Evolutionary conservation across 192 early-diverging fungal genomes (phyloP).

Genomic region (Coemansia sp.): DNA sequence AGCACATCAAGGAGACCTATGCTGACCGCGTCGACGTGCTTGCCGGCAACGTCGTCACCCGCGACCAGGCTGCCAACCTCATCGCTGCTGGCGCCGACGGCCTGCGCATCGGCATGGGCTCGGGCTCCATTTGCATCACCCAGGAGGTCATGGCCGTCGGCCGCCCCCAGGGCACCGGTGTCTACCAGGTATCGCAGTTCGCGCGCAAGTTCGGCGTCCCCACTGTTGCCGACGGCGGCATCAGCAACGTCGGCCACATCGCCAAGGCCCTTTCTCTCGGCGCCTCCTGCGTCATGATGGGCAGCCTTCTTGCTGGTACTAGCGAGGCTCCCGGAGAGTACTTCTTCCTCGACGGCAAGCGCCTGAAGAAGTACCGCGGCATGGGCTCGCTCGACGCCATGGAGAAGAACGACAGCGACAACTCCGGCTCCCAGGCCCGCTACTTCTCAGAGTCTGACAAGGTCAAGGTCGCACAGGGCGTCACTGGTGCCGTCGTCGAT

Average conservation of each 20-base stretch:
- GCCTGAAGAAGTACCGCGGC: conserved; percentile 98
- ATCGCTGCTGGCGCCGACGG: conserved; percentile 95
- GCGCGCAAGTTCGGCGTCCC: conserved; percentile 93
- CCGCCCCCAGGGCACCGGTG: conserved; percentile 96
- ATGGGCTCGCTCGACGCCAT: conserved; percentile 99
- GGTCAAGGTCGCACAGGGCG: conserved; percentile 99
- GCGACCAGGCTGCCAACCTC: conserved; percentile 88
- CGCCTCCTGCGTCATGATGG: conserved; percentile 99
- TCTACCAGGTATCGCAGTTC: conserved; percentile 94
- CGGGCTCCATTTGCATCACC: conserved; percentile 97
- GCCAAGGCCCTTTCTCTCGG: conserved; percentile 95
- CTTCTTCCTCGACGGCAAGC: conserved; percentile 97
- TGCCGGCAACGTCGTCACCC: conserved; percentile 97
- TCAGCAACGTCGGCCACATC: conserved; percentile 95
- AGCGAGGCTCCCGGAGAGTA: conserved; percentile 96
- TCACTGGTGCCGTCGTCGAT: conserved; percentile 95
- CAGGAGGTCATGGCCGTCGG: conserved; percentile 99
- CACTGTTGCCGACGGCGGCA: conserved; percentile 96
- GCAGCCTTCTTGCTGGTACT: conserved; percentile 92
- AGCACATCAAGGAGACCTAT: conserved; percentile 87
- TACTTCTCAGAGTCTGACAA: conserved; percentile 97
- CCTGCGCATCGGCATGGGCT: conserved; percentile 96
- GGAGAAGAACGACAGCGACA: conserved; percentile 61
- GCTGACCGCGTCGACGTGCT: conserved; percentile 78
- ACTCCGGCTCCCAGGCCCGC: conserved; percentile 80